Conservation (phyloP, 257 asterid species). For the Perilla frutescens region DNA sequence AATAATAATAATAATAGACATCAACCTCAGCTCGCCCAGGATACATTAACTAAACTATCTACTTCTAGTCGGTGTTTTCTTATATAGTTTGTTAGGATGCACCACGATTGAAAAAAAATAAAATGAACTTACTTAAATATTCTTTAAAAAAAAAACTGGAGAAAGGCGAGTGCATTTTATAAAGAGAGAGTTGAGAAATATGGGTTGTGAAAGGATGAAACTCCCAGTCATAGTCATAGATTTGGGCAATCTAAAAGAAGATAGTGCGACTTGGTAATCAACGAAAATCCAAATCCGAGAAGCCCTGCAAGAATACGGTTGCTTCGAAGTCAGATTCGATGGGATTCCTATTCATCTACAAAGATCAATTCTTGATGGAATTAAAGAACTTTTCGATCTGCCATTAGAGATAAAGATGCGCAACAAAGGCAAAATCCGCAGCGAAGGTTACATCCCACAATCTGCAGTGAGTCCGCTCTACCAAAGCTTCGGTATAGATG, state of each 20-base stretch:
- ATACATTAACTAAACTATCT: too few relatives aligned
- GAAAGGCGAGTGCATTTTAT: too few relatives aligned
- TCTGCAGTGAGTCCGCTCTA: constrained; percentile 50
- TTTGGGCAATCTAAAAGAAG: constrained; percentile 45
- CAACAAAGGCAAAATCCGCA: constrained; percentile 51
- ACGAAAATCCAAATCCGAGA: constrained; percentile 39
- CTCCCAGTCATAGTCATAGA: constrained; percentile 53
- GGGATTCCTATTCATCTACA: constrained; percentile 36
- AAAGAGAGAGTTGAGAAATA: too few relatives aligned
- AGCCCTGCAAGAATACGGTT: constrained; percentile 57
- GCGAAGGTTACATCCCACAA: constrained; percentile 66
- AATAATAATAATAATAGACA: too few relatives aligned
- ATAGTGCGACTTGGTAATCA: constrained; percentile 39
- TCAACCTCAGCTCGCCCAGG: too few relatives aligned
- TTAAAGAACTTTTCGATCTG: constrained; percentile 58
- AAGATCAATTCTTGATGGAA: constrained; percentile 39
- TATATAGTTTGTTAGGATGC: too few relatives aligned
- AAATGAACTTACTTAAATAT: too few relatives aligned
- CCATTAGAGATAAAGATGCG: constrained; percentile 51
- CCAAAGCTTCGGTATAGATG: constrained; percentile 64
- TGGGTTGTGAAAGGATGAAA: constrained; percentile 1
- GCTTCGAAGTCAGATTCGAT: constrained; percentile 59
- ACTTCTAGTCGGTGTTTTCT: too few relatives aligned
- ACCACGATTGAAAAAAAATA: too few relatives aligned
- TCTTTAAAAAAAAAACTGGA: too few relatives aligned